Evolutionary conservation across 768 basidiomycete species (phyloP), one percentile per base, ranked within the genome.

Genomic region (Megacollybia marginata): DNA sequence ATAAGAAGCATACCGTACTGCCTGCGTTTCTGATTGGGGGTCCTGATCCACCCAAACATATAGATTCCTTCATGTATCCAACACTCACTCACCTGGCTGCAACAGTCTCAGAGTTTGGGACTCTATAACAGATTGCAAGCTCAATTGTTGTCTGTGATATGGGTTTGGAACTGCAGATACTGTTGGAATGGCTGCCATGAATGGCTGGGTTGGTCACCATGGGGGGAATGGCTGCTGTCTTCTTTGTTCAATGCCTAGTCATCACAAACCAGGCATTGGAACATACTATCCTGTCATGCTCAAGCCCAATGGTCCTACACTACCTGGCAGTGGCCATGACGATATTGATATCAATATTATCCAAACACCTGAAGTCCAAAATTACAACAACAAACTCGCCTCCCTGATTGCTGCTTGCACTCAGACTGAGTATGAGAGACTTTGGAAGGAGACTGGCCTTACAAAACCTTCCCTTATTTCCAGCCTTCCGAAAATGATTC

Each of bases 1-100:
- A 65, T 52, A 64, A 65, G 43, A 68, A 66, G 43, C 48, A 50
- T 12, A 51, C 57, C 48, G 58, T 72, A 5, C 46, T 68, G 44
- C 66, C 64, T 35, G 62, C 62, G 9, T 51, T 58, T 0, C 42
- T 66, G 12, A 59, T 66, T 18, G 63, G 62, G 11, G 66, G 18
- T n/a, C n/a, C n/a, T n/a, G n/a, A n/a, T n/a, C n/a, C n/a, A n/a
- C n/a, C n/a, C n/a, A n/a, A n/a, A n/a, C 56, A 54, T 19, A 16
- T 60, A 0, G 62, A 71, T 9, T 65, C 58, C 0, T 69, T 63
- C 50, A 23, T 63, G 2, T 65, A 54, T 42, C 53, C 64, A 13
- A 64, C 65, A 0, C 47, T 72, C 8, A 58, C 63, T 47, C 71
- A 72, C 50, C 42, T 68, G 6, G 35, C 57, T 2, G 65, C 62